phyloP scores from a whole-genome alignment of 2,329 filamentous ascomycete species.

The Fonsecaea monophora region DNA sequence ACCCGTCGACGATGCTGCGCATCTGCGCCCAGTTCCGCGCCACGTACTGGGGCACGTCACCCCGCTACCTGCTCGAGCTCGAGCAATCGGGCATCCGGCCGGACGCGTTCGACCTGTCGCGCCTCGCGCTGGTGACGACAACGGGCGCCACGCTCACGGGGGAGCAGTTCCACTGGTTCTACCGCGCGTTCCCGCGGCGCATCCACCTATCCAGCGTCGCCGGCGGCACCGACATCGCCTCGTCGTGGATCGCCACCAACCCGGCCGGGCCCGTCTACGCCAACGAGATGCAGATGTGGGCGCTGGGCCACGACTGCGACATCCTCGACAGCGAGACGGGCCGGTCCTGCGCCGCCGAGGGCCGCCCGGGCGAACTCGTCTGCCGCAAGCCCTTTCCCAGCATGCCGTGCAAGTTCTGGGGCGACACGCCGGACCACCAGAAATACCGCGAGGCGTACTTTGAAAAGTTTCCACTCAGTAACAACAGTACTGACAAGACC shows the following conservation, averaged over 20 bases:
- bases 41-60: slow-evolving; percentile 54
- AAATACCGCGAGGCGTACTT: slow-evolving; percentile 57
- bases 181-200: slow-evolving; percentile 46
- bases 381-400: slow-evolving; percentile 55
- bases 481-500: background rate
- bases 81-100: slow-evolving; percentile 42
- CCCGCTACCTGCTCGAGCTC: slow-evolving; percentile 55
- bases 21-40: slow-evolving; percentile 48
- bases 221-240: slow-evolving; percentile 58
- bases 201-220: slow-evolving; percentile 53
- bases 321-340: slow-evolving; percentile 51
- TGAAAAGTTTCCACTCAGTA: slow-evolving; percentile 45
- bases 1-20: slow-evolving; percentile 46
- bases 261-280: slow-evolving; percentile 52
- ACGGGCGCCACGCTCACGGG: slow-evolving; percentile 54
- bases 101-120: slow-evolving; percentile 46
- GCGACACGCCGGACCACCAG: slow-evolving; percentile 46
- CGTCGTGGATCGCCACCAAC: slow-evolving; percentile 53
- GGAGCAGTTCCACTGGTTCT: slow-evolving; percentile 56
- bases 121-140: slow-evolving; percentile 53
- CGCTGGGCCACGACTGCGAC: slow-evolving; percentile 57
- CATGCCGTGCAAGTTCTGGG: slow-evolving; percentile 57
- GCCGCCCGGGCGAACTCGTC: slow-evolving; percentile 55
- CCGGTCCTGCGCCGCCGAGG: slow-evolving; percentile 36
- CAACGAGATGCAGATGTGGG: slow-evolving; percentile 56